phyloP scores from a whole-genome alignment of 257 asterid genomes.

The Solanum appendiculatum region DNA sequence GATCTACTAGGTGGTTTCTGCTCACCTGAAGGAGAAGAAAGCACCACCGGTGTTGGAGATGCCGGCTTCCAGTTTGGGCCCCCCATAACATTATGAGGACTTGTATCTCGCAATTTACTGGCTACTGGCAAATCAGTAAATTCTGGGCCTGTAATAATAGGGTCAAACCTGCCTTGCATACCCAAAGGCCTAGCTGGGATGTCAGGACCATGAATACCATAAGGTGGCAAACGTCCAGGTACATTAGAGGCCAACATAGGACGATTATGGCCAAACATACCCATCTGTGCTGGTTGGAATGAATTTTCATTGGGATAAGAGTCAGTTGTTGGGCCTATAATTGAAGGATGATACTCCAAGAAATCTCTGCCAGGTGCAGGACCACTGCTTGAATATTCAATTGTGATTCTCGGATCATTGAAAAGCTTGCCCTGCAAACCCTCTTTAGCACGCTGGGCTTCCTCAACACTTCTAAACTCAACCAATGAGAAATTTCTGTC shows the following conservation, averaged over 20 bases:
- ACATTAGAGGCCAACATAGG: conserved; percentile 39
- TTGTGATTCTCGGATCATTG: conserved; percentile 69
- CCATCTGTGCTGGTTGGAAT: conserved; percentile 61
- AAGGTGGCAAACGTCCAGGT: conserved; percentile 32
- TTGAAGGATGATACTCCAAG: conserved; percentile 37
- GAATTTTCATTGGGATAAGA: conserved; percentile 29
- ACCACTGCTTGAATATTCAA: conserved; percentile 64
- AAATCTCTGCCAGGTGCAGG: conserved; percentile 26
- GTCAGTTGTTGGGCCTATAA: conserved; percentile 34
- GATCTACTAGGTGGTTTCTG: conserved; percentile 33
- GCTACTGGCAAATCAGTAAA: conserved; percentile 26
- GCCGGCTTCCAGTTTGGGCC: conserved; percentile 69
- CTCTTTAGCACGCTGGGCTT: conserved; percentile 89
- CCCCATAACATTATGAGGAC: conserved; percentile 43
- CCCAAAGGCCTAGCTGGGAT: conserved; percentile 40
- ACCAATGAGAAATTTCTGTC: conserved; percentile 71
- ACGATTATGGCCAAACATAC: conserved; percentile 41
- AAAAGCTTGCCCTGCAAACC: conserved; percentile 94
- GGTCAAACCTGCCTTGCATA: conserved; percentile 48
- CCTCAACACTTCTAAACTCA: conserved; percentile 92
- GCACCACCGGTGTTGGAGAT: conserved; percentile 59
- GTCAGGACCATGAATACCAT: conserved; percentile 56
- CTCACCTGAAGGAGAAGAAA: conserved; percentile 54
- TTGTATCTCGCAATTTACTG: conserved; percentile 35
- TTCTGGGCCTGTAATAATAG: conserved; percentile 34